A percentile compares a stretch with the other conserved stretches of the same genome.
Evolutionary conservation across 2,329 filamentous ascomycete genomes (phyloP).

Genomic region (Exophiala sp.): DNA sequence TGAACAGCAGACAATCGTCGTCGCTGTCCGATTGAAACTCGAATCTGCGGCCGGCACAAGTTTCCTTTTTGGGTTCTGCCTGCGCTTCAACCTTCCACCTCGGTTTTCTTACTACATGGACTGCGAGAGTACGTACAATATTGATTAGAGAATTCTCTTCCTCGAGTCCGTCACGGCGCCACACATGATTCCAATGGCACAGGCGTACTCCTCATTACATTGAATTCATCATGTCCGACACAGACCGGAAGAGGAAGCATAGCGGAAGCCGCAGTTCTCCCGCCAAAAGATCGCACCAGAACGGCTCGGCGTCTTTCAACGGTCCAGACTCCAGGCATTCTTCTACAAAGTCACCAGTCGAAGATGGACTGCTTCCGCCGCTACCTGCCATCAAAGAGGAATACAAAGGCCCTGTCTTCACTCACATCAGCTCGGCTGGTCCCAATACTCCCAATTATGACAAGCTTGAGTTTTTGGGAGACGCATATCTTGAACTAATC

Average conservation of each 20-base stretch:
- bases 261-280: not conserved
- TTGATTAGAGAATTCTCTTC: too few relatives aligned
- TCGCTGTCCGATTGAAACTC: not conserved
- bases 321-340: not conserved
- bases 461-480: constrained; percentile 79
- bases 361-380: constrained; percentile 19
- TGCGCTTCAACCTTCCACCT: not conserved
- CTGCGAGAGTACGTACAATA: too few relatives aligned
- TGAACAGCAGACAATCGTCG: not conserved
- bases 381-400: constrained; percentile 22
- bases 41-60: constrained; percentile 9
- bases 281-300: constrained; percentile 5
- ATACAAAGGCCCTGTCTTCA: constrained; percentile 23
- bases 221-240: constrained; percentile 8
- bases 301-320: not conserved
- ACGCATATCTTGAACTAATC: constrained; percentile 75
- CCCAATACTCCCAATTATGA: constrained; percentile 56
- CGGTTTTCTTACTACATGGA: too few relatives aligned
- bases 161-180: too few relatives aligned
- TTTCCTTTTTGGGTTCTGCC: constrained; percentile 6
- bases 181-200: not conserved
- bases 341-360: not conserved
- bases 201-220: not conserved
- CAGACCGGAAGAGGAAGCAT: constrained; percentile 14
- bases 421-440: constrained; percentile 16